Percentiles rank a stretch among this genome's conserved stretches.
phyloP scores from a whole-genome alignment of 2,329 filamentous ascomycete species.

The Trichoderma brevicompactum region DNA sequence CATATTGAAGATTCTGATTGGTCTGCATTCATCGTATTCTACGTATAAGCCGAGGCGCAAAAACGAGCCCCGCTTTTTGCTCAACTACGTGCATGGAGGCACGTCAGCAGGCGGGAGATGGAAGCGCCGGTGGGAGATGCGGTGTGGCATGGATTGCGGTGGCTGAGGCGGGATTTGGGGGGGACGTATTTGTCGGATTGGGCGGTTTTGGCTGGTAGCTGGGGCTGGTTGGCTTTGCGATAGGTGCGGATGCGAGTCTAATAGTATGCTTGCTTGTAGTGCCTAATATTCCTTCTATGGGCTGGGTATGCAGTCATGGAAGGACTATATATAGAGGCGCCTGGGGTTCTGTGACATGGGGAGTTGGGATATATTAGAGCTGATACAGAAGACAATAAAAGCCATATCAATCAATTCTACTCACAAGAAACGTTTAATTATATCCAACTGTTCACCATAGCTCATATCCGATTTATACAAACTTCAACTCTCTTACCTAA shows the following conservation, averaged over 20 bases:
- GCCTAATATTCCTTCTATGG: not conserved
- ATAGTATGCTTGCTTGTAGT: too few species aligned
- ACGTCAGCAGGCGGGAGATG: not conserved
- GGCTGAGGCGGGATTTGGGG: not conserved
- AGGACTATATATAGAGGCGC: not conserved
- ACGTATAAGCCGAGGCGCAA: not conserved
- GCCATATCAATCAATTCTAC: not conserved
- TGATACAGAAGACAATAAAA: not conserved
- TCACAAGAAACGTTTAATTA: not conserved
- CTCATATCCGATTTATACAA: not conserved
- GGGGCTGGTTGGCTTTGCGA: not conserved
- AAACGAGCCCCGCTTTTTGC: not conserved
- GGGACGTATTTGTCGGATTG: conserved; percentile 16
- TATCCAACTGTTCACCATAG: too few species aligned
- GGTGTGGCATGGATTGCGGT: not conserved
- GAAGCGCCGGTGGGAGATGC: not conserved
- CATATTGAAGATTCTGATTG: conserved; percentile 24
- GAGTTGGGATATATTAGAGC: not conserved
- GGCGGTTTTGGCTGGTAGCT: not conserved
- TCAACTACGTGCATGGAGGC: not conserved
- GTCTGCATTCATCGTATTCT: conserved; percentile 42
- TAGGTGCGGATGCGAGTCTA: not conserved
- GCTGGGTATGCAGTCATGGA: not conserved
- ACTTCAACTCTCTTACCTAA: not conserved
- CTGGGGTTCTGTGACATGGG: not conserved